Percentiles rank a stretch among this genome's conserved stretches.
Conservation (phyloP, 768 basidiomycete species). For the Sutorius australiensis region DNA sequence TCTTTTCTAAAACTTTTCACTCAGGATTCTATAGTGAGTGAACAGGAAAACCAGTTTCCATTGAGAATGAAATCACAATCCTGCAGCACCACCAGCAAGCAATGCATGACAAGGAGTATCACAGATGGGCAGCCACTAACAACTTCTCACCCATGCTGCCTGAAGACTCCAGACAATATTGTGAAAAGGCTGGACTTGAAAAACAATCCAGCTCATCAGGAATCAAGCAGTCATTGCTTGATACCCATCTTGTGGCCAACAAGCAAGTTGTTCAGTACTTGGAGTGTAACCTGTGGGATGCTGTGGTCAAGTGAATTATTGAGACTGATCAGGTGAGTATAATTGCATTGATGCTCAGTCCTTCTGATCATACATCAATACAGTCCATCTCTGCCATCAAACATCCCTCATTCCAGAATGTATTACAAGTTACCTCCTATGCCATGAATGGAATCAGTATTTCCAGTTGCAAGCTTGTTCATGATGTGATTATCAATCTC, state of each 20-base stretch:
- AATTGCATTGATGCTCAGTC: background rate
- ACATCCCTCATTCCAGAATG: background rate
- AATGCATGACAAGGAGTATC: background rate
- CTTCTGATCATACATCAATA: background rate
- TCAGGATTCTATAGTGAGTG: background rate
- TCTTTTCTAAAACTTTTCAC: no score
- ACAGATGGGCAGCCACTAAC: background rate
- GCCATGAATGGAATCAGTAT: background rate
- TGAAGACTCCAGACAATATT: background rate
- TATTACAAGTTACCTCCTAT: background rate
- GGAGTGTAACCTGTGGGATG: background rate
- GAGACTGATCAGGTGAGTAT: background rate
- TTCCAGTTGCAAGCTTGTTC: background rate
- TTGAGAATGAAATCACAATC: background rate
- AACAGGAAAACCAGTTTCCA: background rate
- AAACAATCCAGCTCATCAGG: background rate
- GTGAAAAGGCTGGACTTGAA: background rate
- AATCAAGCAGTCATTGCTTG: background rate
- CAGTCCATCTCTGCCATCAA: background rate
- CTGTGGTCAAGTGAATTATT: background rate
- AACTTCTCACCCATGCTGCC: background rate
- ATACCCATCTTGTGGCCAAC: background rate
- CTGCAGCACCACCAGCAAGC: background rate
- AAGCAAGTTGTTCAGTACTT: background rate
- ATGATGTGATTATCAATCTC: background rate